Evolutionary conservation across 169 alveolate species (phyloP).

Genomic region (Eimeria praecox): DNA sequence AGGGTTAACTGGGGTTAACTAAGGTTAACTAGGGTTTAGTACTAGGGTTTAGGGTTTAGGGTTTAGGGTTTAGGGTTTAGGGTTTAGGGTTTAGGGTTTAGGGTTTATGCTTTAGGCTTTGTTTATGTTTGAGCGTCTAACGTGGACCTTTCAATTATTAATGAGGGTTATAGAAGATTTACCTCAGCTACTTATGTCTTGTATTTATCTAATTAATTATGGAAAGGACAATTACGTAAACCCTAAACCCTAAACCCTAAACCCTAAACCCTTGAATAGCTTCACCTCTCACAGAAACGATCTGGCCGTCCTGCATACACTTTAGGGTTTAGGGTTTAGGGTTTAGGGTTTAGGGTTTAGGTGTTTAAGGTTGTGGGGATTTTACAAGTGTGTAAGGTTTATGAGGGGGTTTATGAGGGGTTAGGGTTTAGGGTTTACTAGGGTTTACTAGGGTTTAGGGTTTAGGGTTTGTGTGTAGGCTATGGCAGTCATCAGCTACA

Average conservation of each 20-base stretch:
- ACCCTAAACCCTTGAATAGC: neutral
- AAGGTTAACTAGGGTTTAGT: neutral
- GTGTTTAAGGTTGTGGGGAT: no score
- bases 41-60: neutral
- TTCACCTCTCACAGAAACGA: neutral
- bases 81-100: neutral
- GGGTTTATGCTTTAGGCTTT: constrained; percentile 30
- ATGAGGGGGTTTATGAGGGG: neutral
- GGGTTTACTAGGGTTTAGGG: neutral
- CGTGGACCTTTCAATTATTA: constrained; percentile 74
- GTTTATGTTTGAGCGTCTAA: constrained; percentile 78
- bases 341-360: neutral
- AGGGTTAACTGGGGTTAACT: neutral
- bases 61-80: neutral
- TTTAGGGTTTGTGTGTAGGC: constrained; percentile 69
- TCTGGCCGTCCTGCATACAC: neutral
- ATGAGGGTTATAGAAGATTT: constrained; percentile 78
- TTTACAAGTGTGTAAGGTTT: no score
- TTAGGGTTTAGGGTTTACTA: neutral
- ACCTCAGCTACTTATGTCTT: constrained; percentile 75
- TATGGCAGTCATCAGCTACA: constrained; percentile 50
- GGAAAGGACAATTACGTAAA: constrained; percentile 77
- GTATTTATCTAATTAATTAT: constrained; percentile 53
- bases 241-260: constrained; percentile 21
- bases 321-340: neutral